Percentiles rank a stretch among this genome's conserved stretches.
Conservation (phyloP, 2,329 filamentous ascomycete species). For the Penicillium thymicola region DNA sequence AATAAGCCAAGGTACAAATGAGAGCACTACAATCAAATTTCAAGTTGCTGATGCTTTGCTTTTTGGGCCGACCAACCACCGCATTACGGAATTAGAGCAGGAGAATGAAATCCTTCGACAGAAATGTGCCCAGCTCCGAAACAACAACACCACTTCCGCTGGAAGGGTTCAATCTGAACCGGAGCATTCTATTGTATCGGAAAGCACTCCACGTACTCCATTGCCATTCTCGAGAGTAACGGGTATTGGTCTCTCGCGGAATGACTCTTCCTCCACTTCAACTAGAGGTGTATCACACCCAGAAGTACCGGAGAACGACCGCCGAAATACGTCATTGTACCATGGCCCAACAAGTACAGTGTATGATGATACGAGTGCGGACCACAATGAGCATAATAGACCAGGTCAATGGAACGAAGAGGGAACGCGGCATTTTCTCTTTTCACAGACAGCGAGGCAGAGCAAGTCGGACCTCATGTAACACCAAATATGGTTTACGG, state of each 20-base stretch:
- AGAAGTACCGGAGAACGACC: constrained; percentile 20
- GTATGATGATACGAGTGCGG: constrained; percentile 21
- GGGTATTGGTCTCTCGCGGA: constrained; percentile 6
- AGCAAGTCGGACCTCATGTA: constrained; percentile 14
- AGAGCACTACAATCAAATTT: neutral
- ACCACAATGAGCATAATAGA: constrained; percentile 1
- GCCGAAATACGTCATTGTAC: constrained; percentile 18
- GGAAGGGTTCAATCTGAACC: constrained; percentile 3
- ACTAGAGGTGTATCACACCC: constrained; percentile 16
- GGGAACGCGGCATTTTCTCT: constrained; percentile 22
- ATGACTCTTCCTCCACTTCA: constrained; percentile 5
- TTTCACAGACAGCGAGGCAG: constrained; percentile 25
- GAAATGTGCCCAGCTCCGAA: constrained; percentile 8
- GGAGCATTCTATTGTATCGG: constrained; percentile 4
- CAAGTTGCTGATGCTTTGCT: neutral
- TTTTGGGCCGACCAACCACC: constrained; percentile 28
- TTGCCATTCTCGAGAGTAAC: neutral
- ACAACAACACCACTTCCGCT: neutral
- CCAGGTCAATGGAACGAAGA: constrained; percentile 11
- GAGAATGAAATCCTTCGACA: constrained; percentile 25
- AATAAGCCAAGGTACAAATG: constrained; percentile 24
- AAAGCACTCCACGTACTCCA: constrained; percentile 3
- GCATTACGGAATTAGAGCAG: constrained; percentile 23
- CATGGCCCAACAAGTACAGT: constrained; percentile 26
- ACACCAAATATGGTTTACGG: neutral